Base-by-base conservation (phyloP, 192 early-diverging fungal genomes). In the Backusella parvicylindrica region DNA sequence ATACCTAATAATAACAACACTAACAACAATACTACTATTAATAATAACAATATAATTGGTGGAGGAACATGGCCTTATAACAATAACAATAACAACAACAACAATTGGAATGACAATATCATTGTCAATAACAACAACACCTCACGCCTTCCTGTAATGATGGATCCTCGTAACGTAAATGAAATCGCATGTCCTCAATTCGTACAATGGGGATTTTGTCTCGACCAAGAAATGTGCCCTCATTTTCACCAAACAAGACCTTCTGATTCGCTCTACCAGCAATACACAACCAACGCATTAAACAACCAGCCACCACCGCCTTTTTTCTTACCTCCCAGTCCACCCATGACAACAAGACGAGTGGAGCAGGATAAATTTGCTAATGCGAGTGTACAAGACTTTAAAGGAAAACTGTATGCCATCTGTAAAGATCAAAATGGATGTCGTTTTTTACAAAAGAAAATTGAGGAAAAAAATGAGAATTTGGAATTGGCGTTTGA, bases 361-460 rank as follows among this genome's bases (percentile, higher is more conserved):
- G 18, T 18, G 15, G 35, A 35, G 64, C 82, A 81, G 15, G 92
- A 91, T 76, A 88, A 91, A 30, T 96, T 93, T 77, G 78, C 85
- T 16, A 89, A 89, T 40, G 85, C 86, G 2, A 64, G 81, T 16
- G 78, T 96, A 16, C 91, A 95, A 26, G 89, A 92, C 15, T 85
- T 93, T 41, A 80, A 89, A 3, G 92, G 92, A 35, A 84, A 94
- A 53, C 90, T 95, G 21, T 91, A 91, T 70, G 82, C 88, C 6
- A 81, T 96, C 11, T 94, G 91, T 86, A 94, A 95, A 77, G 95
- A 96, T 74, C 95, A 96, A 78, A 88, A 94, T 73, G 95, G 95
- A 7, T 96, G 95, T 77, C 86, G 95, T 18, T 96, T 89, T 74
- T 77, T 96, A 64, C 95, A 96, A 78, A 93, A 92, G 84, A 91